Conservation (phyloP, 257 asterid species). For the Solanum chiquidenum region DNA sequence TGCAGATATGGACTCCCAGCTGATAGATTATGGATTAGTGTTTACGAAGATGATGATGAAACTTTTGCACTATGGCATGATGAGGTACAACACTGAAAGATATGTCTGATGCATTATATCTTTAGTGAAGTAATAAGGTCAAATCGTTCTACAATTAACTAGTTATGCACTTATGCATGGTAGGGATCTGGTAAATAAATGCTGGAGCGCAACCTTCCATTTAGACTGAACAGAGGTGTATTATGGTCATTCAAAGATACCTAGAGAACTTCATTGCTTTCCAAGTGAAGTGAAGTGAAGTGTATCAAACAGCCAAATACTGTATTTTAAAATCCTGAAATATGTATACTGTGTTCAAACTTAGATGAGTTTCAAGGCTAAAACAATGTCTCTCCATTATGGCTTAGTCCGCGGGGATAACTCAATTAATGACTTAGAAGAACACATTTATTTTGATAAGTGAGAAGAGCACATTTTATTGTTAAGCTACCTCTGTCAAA, state of each 20-base stretch:
- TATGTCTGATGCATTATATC: not conserved
- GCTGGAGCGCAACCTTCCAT: not conserved
- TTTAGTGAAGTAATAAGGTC: not conserved
- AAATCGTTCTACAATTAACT: not conserved
- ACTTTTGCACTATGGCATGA: conserved; percentile 74
- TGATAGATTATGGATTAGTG: conserved; percentile 78
- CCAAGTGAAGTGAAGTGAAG: not conserved
- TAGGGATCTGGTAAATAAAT: not conserved
- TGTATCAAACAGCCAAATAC: not conserved
- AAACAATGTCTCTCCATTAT: not conserved
- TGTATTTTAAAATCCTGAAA: not conserved
- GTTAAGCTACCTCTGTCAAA: not conserved
- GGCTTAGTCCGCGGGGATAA: not conserved
- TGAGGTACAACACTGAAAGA: conserved; percentile 30
- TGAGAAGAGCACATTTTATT: not conserved
- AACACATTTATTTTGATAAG: not conserved
- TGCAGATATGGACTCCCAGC: conserved; percentile 65
- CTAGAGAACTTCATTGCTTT: not conserved
- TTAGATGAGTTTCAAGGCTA: not conserved
- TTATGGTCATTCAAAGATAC: not conserved
- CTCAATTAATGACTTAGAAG: not conserved
- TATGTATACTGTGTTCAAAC: not conserved
- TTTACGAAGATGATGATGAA: conserved; percentile 75
- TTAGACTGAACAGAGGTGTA: not conserved
- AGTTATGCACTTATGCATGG: not conserved